Evolutionary conservation across 2,329 filamentous ascomycete species (phyloP).

Genomic region (Cadophora gregata): DNA sequence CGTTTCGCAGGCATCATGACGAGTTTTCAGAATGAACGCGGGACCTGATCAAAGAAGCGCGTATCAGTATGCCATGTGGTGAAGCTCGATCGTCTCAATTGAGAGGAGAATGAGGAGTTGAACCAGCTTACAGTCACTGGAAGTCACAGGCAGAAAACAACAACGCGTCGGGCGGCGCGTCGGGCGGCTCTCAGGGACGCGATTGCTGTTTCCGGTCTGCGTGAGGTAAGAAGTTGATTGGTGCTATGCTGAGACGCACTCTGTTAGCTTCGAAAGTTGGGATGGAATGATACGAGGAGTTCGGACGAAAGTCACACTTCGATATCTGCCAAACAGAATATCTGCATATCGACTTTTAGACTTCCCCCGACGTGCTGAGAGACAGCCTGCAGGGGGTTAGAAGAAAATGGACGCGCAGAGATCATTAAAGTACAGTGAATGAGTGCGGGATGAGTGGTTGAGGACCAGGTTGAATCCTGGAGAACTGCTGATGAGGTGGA

Average conservation of each 20-base stretch:
- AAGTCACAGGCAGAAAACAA: too few relatives aligned
- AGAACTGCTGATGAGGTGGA: not conserved
- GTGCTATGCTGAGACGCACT: not conserved
- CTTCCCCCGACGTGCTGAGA: not conserved
- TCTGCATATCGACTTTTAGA: not conserved
- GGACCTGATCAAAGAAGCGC: not conserved
- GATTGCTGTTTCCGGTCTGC: not conserved
- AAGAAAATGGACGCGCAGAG: not conserved
- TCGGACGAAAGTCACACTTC: not conserved
- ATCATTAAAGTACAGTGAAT: not conserved
- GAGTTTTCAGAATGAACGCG: too few relatives aligned
- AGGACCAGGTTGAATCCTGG: not conserved
- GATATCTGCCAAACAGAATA: not conserved
- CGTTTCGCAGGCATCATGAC: slow-evolving; percentile 4
- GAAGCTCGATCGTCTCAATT: not conserved
- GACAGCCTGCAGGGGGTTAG: not conserved
- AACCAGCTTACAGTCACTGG: not conserved
- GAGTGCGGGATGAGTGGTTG: not conserved
- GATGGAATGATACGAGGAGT: not conserved
- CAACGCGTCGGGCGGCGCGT: not conserved
- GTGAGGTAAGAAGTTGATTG: not conserved
- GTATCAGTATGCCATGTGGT: not conserved
- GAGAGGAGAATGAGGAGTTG: not conserved
- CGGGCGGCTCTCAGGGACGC: not conserved
- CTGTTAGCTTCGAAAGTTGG: not conserved